Evolutionary conservation across 345 rosid genomes (phyloP).

Genomic region (Crucihimalaya himalaica): DNA sequence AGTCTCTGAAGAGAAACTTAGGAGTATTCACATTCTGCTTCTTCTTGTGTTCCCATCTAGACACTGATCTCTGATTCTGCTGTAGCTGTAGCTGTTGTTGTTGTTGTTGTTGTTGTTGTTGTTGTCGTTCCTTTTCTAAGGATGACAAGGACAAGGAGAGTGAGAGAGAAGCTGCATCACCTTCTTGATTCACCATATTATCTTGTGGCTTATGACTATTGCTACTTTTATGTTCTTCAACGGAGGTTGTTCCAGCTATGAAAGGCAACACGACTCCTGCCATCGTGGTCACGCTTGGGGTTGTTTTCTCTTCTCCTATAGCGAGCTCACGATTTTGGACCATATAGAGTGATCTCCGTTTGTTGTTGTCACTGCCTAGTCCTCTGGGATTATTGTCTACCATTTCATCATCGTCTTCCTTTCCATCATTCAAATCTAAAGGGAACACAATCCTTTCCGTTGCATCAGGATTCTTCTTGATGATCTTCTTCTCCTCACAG

Average conservation of each 20-base stretch:
- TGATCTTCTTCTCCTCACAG: constrained; percentile 43
- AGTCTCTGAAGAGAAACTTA: no score
- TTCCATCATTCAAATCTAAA: constrained; percentile 46
- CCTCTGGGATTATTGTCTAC: constrained; percentile 40
- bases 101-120: constrained; percentile 44
- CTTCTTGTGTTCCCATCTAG: constrained; percentile 59
- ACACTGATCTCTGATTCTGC: constrained; percentile 1
- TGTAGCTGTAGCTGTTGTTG: constrained; percentile 20
- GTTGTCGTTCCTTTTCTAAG: constrained; percentile 53
- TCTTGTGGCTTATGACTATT: constrained; percentile 40
- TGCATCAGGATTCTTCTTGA: constrained; percentile 43
- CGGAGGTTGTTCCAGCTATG: constrained; percentile 36
- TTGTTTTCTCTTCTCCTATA: constrained; percentile 62
- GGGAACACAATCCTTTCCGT: constrained; percentile 75
- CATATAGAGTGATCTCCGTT: constrained; percentile 37
- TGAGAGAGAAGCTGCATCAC: constrained; percentile 60
- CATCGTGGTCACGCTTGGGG: constrained; percentile 11
- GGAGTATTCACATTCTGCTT: constrained; percentile 68
- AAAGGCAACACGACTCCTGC: constrained; percentile 58
- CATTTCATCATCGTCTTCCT: constrained; percentile 42
- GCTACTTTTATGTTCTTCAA: constrained; percentile 42
- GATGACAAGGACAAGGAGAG: constrained; percentile 79
- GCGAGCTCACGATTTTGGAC: constrained; percentile 81
- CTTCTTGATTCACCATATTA: constrained; percentile 41
- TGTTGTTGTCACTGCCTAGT: constrained; percentile 43